Evolutionary conservation across 2,329 filamentous ascomycete genomes (phyloP), one percentile per base, ranked within the genome.

Genomic region (Pseudogymnoascus sp.): DNA sequence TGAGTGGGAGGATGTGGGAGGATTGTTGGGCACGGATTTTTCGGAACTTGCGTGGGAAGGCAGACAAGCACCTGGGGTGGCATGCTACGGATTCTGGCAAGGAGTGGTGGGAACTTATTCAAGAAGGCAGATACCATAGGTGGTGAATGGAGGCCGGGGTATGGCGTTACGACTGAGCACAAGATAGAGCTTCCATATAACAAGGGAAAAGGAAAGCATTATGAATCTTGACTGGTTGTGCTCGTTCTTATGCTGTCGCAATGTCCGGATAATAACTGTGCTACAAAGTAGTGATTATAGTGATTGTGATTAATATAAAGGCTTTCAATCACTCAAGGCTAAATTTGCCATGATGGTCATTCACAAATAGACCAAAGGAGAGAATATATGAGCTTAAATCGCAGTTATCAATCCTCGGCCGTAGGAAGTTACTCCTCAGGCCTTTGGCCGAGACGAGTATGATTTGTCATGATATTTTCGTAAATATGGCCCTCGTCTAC

Each of bases 401-500:
- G 16, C 28, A 21, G 49, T 8, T 21, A 55, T 33, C 9, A 55
- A 33, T n/a, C 25, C 3, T 7, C 28, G 18, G n/a, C 28, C 9
- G 9, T n/a, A n/a, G n/a, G n/a, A n/a, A n/a, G n/a, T n/a, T n/a
- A n/a, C n/a, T n/a, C n/a, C n/a, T n/a, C n/a, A n/a, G n/a, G n/a
- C n/a, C n/a, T n/a, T n/a, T n/a, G n/a, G n/a, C n/a, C n/a, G n/a
- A n/a, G n/a, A n/a, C n/a, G n/a, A n/a, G n/a, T 8, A 31, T 31
- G 18, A n/a, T 41, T 21, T 3, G 23, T 60, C 21, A 14, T 28
- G 21, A 60, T 16, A 59, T 38, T 37, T 28, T 41, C 21, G 21
- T 25, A 14, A 1, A 40, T 40, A 38, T 25, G 31, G 35, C 35
- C 9, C 6, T 35, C 23, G 12, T 64, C 64, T 66, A 90, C 87